These are phyloP conservation scores for Rhodosporidiobolus odoratus DNA, from an alignment of 768 basidiomycete species.

Conservation along the genomic window DNA sequence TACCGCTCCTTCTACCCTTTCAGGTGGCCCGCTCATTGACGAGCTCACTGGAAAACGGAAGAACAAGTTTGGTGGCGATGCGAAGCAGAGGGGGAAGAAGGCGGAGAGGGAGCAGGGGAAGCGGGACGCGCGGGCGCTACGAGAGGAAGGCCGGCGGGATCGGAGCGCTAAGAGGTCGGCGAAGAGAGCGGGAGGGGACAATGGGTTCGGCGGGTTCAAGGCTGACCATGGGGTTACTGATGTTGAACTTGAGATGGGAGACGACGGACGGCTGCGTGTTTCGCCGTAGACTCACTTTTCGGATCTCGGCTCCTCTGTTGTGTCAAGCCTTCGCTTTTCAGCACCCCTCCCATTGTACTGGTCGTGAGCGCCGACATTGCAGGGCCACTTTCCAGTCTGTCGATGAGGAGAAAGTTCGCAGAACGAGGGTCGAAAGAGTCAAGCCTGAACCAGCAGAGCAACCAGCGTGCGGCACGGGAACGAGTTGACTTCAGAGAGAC, in stretches of 20 bases:
- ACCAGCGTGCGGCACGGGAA: too few relatives aligned
- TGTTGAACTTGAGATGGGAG: slow-evolving; percentile 20
- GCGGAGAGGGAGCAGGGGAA: slow-evolving; percentile 26
- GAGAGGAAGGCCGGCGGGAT: slow-evolving; percentile 8
- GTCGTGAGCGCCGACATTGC: too few relatives aligned
- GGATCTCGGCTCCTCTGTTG: not conserved
- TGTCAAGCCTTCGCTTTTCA: not conserved
- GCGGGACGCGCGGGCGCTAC: slow-evolving; percentile 15
- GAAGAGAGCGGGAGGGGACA: not conserved
- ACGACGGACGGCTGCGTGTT: slow-evolving; percentile 18
- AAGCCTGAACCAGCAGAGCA: too few relatives aligned
- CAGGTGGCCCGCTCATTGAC: not conserved
- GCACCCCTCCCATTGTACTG: not conserved
- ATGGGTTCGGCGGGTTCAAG: not conserved
- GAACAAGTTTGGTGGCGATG: slow-evolving; percentile 32
- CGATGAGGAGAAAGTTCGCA: too few relatives aligned
- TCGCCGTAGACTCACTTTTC: not conserved
- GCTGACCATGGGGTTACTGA: slow-evolving; percentile 16
- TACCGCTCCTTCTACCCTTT: not conserved
- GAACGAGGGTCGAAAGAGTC: too few relatives aligned
- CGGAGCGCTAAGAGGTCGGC: slow-evolving; percentile 8
- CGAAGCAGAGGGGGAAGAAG: slow-evolving; percentile 28
- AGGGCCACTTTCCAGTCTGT: too few relatives aligned
- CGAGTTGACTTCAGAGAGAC: too few relatives aligned
- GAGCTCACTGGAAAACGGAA: not conserved